Conservation (phyloP, 108 stramenopile species). For the Mayamaea pseudoterrestris region DNA sequence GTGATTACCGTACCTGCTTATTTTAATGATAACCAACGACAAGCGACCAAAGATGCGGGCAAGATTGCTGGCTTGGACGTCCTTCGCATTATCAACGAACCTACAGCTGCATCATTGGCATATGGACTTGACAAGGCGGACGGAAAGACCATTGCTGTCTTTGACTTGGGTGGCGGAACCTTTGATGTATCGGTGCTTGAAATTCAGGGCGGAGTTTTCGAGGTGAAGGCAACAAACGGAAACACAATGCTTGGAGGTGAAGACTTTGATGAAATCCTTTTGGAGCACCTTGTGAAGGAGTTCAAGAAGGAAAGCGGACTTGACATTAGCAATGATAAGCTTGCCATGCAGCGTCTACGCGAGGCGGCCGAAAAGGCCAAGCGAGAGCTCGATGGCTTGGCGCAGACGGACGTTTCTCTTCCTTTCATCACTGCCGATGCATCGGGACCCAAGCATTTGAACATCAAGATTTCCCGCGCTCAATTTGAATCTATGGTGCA, state of each 20-base stretch:
- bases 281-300: constrained; percentile 79
- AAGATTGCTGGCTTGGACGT: constrained; percentile 98
- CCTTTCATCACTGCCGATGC: constrained; percentile 99
- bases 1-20: constrained; percentile 99
- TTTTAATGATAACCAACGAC: constrained; percentile 97
- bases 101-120: constrained; percentile 98
- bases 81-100: constrained; percentile 99
- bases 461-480: constrained; percentile 84
- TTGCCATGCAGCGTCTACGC: constrained; percentile 97
- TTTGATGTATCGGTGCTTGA: constrained; percentile 98
- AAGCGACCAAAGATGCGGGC: constrained; percentile 99
- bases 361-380: constrained; percentile 99
- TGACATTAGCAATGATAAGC: constrained; percentile 72
- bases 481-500: constrained; percentile 96
- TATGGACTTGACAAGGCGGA: constrained; percentile 99
- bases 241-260: constrained; percentile 99
- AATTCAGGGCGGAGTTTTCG: constrained; percentile 98
- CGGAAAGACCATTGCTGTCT: constrained; percentile 98
- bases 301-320: constrained; percentile 98
- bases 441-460: constrained; percentile 97
- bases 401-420: constrained; percentile 95
- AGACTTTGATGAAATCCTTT: constrained; percentile 97
- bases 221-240: constrained; percentile 99
- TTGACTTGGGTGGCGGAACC: constrained; percentile 99
- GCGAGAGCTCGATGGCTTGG: constrained; percentile 98